Conservation (phyloP, 768 basidiomycete species). For the Suillus weaverae region DNA sequence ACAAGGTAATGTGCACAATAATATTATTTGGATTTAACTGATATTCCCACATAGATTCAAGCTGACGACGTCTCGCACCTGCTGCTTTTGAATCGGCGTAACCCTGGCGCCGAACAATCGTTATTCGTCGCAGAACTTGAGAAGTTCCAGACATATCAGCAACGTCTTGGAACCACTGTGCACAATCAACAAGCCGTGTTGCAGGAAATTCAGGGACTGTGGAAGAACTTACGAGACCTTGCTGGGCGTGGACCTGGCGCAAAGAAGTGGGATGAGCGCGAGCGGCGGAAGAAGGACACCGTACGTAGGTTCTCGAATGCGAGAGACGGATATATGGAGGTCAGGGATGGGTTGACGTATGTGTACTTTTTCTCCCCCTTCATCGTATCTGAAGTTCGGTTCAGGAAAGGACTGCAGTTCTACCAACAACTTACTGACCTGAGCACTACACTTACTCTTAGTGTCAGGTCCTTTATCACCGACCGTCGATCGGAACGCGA, state of each 20-base stretch:
- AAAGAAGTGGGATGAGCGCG: constrained; percentile 78
- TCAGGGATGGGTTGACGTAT: constrained; percentile 79
- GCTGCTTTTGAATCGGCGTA: constrained; percentile 86
- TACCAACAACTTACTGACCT: constrained; percentile 79
- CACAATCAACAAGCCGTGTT: constrained; percentile 73
- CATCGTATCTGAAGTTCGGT: constrained; percentile 11
- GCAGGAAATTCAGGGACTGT: constrained; percentile 72
- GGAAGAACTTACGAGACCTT: constrained; percentile 71
- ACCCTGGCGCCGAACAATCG: constrained; percentile 77
- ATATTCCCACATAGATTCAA: constrained; percentile 64
- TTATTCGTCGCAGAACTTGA: constrained; percentile 93
- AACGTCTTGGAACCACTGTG: constrained; percentile 74
- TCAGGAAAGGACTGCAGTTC: constrained; percentile 86
- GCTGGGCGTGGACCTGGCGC: constrained; percentile 78
- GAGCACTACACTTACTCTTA: constrained; percentile 53
- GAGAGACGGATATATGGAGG: constrained; percentile 83
- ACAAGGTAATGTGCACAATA: constrained; percentile 60
- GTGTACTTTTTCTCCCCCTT: constrained; percentile 32
- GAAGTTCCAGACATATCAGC: constrained; percentile 92
- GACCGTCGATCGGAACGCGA: constrained; percentile 72
- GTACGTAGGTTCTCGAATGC: constrained; percentile 72
- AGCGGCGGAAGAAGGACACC: constrained; percentile 75
- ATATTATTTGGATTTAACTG: constrained; percentile 1
- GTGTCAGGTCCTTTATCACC: constrained; percentile 61
- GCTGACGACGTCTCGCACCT: constrained; percentile 95